Base-by-base conservation (phyloP, 345 rosid species). In the Euphorbia tirucalli region DNA sequence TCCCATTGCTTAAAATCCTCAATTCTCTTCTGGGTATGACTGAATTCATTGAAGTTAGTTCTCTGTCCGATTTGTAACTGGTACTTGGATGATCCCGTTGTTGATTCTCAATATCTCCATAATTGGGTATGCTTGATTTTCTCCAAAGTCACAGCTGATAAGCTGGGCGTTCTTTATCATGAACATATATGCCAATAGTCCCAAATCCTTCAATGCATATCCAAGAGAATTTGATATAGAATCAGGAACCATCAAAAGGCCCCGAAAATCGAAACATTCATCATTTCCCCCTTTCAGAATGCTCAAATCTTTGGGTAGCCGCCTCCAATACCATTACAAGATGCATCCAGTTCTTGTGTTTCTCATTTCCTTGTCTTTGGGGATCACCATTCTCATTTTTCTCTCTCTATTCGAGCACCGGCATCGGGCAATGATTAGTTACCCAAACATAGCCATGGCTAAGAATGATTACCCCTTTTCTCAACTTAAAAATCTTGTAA, bases 151-250 rank as follows among this genome's bases (percentile, higher is more conserved):
- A 11, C 72, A 57, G 66, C 75, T 58, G 21, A 18, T 43, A 15
- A 66, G 79, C 66, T 84, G 76, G 73, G 77, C 77, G 65, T 48
- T 41, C 41, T 24, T 61, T 85, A 89, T 70, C 80, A 93, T 93
- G 98, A 91, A 82, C 69, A 84, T 16, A 55, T 83, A 82, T 77
- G 61, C 89, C 70, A 86, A 78, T 61, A 88, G 82, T 75, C 80
- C 90, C 44, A 90, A 92, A 71, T 74, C 92, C 62, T 92, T 88
- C 76, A 67, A 77, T 76, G 91, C 97, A 49, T 95, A 95, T 72
- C 88, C 93, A 24, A 83, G 87, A 73, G 75, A 92, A 56, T 85
- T 92, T 55, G 99, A 92, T 78, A 66, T 95, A 80, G 99, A 95
- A 79, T 87, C 78, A 10, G 73, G 87, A 75, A 68, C 84, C 24